Conservation (phyloP, 1,139 yeast species). For the Candida tropicalis region DNA sequence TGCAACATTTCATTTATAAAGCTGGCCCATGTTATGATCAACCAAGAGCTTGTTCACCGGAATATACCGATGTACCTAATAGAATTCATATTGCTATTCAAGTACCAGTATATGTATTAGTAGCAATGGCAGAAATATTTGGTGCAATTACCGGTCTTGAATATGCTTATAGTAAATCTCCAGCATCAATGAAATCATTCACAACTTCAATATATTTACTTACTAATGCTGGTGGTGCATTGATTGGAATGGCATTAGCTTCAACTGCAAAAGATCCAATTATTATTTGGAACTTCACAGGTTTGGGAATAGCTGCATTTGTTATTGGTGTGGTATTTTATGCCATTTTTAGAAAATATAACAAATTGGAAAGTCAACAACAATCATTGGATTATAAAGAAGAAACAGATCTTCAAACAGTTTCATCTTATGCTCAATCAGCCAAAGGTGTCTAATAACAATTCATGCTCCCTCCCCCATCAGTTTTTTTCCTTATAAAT, state of each 20-base stretch:
- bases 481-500: too few species aligned
- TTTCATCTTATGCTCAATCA: slow-evolving; percentile 26
- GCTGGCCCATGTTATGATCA: slow-evolving; percentile 75
- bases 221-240: slow-evolving; percentile 67
- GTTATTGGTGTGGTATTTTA: slow-evolving; percentile 64
- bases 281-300: slow-evolving; percentile 66
- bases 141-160: slow-evolving; percentile 68
- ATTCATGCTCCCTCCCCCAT: too few species aligned
- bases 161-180: slow-evolving; percentile 74
- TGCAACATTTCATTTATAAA: slow-evolving; percentile 70
- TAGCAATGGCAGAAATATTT: slow-evolving; percentile 63
- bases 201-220: slow-evolving; percentile 62
- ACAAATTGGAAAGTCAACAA: slow-evolving; percentile 59
- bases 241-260: slow-evolving; percentile 70
- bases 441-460: slow-evolving; percentile 19
- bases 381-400: slow-evolving; percentile 51
- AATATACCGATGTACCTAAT: slow-evolving; percentile 44
- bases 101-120: slow-evolving; percentile 61
- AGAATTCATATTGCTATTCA: slow-evolving; percentile 61
- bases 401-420: slow-evolving; percentile 22
- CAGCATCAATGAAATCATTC: slow-evolving; percentile 62
- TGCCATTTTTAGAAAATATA: slow-evolving; percentile 57
- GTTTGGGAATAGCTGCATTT: slow-evolving; percentile 59
- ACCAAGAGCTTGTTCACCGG: slow-evolving; percentile 44
- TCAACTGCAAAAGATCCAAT: slow-evolving; percentile 67